Base-by-base conservation (phyloP, 768 basidiomycete genomes). In the Amanita subjunquillea region DNA sequence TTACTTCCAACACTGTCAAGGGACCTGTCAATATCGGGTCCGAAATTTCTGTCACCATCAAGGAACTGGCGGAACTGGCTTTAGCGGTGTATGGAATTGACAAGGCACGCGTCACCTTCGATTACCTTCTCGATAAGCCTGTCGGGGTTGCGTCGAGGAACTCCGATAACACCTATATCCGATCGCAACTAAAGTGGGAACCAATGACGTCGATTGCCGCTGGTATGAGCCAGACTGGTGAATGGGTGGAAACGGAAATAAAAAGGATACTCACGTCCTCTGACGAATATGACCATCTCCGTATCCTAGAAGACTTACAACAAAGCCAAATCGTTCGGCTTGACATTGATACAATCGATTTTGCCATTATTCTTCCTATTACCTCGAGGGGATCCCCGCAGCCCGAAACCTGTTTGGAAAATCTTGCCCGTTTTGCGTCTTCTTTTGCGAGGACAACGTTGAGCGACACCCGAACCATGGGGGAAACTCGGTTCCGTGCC, bases 351-450 rank as follows among this genome's bases (percentile, higher is more conserved):
- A n/a, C 22, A 2, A 64, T 69, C 48, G 69, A 62, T 5, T 78
- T 80, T 57, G 81, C 74, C 1, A 67, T 82, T 39, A 67, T 82
- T 2, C 72, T 83, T 6, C 81, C 81, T 2, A 71, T 83, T 57
- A 82, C 80, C 0, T 82, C 80, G 6, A 69, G 74, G 1, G 73
- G 76, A 3, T 60, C 62, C 0, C 29, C 54, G 2, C 54, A 62
- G 4, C 70, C 70, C 0, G 53, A 56, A 0, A 59, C 67, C 36
- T 80, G 79, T 52, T 63, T 80, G 6, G 55, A 60, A 3, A 66
- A 73, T 34, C 71, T 83, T 4, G 23, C 49, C 3, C 39, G 9
- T 0, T 82, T 82, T 57, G 70, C 74, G 0, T 50, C 57, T 17
- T 78, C 77, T 3, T 62, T 82, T 13, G 37, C 59, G 3, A 58